Evolutionary conservation across 1,139 yeast species (phyloP).

Genomic region (Geotrichum restrictum): DNA sequence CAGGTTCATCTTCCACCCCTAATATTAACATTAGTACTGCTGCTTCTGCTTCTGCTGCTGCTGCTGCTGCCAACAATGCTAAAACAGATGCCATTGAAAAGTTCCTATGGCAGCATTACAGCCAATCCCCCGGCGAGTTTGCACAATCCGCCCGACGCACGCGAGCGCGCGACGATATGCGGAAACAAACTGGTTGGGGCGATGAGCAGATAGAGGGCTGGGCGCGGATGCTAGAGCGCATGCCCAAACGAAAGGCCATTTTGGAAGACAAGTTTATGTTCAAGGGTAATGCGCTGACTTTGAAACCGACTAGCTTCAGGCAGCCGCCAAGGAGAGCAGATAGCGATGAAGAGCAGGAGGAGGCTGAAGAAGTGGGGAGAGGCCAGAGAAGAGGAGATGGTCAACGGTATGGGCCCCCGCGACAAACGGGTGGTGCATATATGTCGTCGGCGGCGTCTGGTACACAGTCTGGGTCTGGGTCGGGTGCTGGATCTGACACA

Average conservation of each 20-base stretch:
- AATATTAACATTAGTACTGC: constrained; percentile 28
- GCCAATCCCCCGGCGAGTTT: constrained; percentile 50
- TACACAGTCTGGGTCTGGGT: background rate
- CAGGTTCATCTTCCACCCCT: constrained; percentile 16
- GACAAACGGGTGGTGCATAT: too few relatives aligned
- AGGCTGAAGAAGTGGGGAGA: background rate
- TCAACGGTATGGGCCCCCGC: constrained; percentile 9
- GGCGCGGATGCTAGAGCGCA: constrained; percentile 68
- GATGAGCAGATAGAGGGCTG: constrained; percentile 94
- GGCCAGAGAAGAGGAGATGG: background rate
- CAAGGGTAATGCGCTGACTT: constrained; percentile 1
- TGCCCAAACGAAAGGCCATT: constrained; percentile 52
- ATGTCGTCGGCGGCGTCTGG: too few relatives aligned
- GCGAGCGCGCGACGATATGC: constrained; percentile 50
- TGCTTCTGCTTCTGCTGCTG: constrained; percentile 13
- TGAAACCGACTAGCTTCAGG: constrained; percentile 8
- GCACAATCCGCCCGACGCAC: constrained; percentile 51
- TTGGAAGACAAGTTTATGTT: constrained; percentile 62
- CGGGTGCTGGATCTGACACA: constrained; percentile 11
- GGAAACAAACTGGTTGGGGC: constrained; percentile 58
- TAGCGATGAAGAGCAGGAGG: constrained; percentile 11
- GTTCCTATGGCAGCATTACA: constrained; percentile 52
- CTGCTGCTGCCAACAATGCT: constrained; percentile 2
- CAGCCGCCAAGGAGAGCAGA: constrained; percentile 8
- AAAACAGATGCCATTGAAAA: constrained; percentile 46